Evolutionary conservation across 495 filamentous ascomycete species (phyloP), one percentile per base, ranked within the genome.

Genomic region (Talaromyces liani): DNA sequence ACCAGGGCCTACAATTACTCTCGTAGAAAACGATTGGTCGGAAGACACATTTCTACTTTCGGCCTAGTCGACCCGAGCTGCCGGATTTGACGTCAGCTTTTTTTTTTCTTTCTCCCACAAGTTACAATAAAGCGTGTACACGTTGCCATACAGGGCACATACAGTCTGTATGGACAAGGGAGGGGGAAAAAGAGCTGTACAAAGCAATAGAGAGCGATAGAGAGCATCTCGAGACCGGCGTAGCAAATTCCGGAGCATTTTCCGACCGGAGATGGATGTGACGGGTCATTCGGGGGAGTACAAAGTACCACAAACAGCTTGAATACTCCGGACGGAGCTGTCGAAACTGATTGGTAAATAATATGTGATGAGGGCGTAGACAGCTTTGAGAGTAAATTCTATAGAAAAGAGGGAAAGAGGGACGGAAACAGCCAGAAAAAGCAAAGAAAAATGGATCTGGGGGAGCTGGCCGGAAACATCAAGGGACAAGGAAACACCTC

Each of bases 41-140:
- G 36, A 45, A 47, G 59, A 61, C 59, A 61, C 59, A 61, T 61
- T 61, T 49, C 59, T 39, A 27, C 9, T 34, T 61, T 20, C 14
- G 59, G 59, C 33, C 59, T 47, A 61, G 59, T 41, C 36, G 36
- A 16, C 36, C 36, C 36, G 36, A 41, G 36, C 36, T 41, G 12
- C 36, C 36, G 36, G 36, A 18, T 25, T 36, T 59, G 57, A 59
- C 33, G 57, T 59, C 57, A 59, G 18, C 2, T 4, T 25, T 56
- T 56, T 56, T 56, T 22, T 49, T 18, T 49, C 3, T 41, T 14
- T 36, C 33, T 36, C 33, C 33, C 10, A 36, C 33, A 12, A 33
- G 31, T 7, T 33, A 33, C 31, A 33, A 9, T 9, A 36, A 9
- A 12, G 33, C 12, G 33, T 36, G 12, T 36, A 36, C 33, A 12